These are phyloP conservation scores for Nematocida homosporus DNA, from an alignment of 371 early-diverging fungal species.

Conservation along the genomic window DNA sequence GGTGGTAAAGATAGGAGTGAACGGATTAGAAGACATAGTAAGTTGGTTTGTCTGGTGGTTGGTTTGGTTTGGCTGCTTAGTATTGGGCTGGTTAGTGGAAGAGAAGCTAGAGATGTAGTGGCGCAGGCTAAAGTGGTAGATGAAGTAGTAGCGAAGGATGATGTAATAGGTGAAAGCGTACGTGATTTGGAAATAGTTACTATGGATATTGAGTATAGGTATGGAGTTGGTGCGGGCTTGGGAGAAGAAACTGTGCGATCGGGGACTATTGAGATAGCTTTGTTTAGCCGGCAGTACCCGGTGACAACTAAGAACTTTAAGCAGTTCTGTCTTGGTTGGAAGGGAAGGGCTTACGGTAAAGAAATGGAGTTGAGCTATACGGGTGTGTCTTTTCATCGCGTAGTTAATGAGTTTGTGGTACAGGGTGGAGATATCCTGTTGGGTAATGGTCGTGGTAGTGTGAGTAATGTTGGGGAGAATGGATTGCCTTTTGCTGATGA, in stretches of 20 bases:
- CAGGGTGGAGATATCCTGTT: slow-evolving; percentile 91
- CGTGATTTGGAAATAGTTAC: slow-evolving; percentile 1
- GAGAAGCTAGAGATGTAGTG: background rate
- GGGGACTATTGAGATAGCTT: slow-evolving; percentile 37
- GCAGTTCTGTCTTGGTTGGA: slow-evolving; percentile 19
- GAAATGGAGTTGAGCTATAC: slow-evolving; percentile 72
- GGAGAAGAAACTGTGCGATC: no score
- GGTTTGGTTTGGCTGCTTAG: no score
- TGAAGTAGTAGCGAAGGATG: background rate
- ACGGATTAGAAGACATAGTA: no score
- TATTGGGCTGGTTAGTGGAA: background rate
- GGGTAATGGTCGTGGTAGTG: slow-evolving; percentile 79
- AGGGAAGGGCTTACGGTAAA: slow-evolving; percentile 51
- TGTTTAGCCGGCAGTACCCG: slow-evolving; percentile 74
- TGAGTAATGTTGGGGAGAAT: slow-evolving; percentile 80
- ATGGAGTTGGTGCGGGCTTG: background rate
- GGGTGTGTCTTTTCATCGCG: slow-evolving; percentile 80
- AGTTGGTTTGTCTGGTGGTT: no score
- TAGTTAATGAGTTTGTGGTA: slow-evolving; percentile 85
- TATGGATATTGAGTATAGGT: background rate
- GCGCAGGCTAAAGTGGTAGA: background rate
- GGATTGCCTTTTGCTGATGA: slow-evolving; percentile 90
- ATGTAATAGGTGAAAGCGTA: background rate
- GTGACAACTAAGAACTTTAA: slow-evolving; percentile 74
- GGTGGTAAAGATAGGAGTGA: no score